These are phyloP conservation scores for Solanum piurae DNA, from an alignment of 257 asterid genomes.

Conservation along the genomic window DNA sequence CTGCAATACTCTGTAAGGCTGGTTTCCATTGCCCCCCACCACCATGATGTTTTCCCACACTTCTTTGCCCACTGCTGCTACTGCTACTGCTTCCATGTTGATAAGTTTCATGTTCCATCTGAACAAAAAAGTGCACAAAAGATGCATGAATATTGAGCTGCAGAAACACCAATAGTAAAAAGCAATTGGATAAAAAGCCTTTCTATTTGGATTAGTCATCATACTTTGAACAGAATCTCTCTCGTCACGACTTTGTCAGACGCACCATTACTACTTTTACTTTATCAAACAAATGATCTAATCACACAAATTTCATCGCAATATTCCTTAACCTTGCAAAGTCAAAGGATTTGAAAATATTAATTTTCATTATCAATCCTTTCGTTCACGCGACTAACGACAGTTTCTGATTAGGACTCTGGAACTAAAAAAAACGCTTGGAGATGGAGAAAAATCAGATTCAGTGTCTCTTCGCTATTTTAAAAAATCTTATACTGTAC, in stretches of 20 bases:
- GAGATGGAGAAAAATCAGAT: not conserved
- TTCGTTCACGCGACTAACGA: not conserved
- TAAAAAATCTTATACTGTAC: not conserved
- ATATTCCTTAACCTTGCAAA: not conserved
- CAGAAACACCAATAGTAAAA: not conserved
- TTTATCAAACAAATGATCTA: not conserved
- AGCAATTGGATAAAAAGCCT: not conserved
- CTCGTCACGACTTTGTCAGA: not conserved
- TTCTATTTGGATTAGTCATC: not conserved
- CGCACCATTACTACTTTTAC: not conserved
- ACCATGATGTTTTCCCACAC: constrained; percentile 20
- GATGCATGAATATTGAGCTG: not conserved
- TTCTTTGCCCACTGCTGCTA: not conserved
- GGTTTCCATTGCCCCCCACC: constrained; percentile 44
- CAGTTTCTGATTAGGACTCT: not conserved
- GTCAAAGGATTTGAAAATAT: not conserved
- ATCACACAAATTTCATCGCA: not conserved
- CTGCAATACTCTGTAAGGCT: constrained; percentile 48
- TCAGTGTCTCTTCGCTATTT: not conserved
- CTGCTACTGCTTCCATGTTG: constrained; percentile 3
- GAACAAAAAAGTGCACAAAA: not conserved
- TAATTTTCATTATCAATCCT: not conserved
- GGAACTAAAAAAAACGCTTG: not conserved
- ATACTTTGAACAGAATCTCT: not conserved
- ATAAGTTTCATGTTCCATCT: constrained; percentile 9